Percentiles rank a stretch among this genome's conserved stretches.
phyloP scores from a whole-genome alignment of 23 red algal species.

The Pyropia haitanensis region DNA sequence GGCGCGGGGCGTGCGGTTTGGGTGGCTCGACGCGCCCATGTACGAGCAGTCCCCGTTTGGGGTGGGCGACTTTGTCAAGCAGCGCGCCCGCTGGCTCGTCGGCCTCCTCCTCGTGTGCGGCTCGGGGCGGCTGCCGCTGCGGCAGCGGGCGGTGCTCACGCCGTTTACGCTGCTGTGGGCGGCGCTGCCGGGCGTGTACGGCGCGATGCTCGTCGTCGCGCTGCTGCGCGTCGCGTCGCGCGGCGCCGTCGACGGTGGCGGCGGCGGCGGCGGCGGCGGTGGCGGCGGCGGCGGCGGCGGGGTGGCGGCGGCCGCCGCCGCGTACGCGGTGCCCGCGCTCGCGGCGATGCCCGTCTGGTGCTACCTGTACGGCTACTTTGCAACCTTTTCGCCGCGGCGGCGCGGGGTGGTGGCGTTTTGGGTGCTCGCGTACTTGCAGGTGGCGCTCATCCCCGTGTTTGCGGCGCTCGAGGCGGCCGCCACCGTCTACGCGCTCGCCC shows the following conservation, averaged over 20 bases:
- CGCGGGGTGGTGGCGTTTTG: slow-evolving; percentile 25
- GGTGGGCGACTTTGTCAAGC: slow-evolving; percentile 53
- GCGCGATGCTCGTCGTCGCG: slow-evolving; percentile 18
- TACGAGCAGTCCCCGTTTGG: slow-evolving; percentile 62
- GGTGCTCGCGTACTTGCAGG: slow-evolving; percentile 33
- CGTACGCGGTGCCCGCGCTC: slow-evolving; percentile 26
- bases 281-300: neutral
- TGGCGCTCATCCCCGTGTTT: slow-evolving; percentile 50
- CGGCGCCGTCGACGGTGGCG: too few relatives aligned
- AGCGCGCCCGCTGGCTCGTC: slow-evolving; percentile 58
- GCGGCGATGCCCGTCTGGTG: slow-evolving; percentile 40
- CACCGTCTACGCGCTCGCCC: slow-evolving; percentile 29
- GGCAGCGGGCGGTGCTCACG: slow-evolving; percentile 21
- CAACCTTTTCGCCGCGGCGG: slow-evolving; percentile 31
- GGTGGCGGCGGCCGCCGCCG: neutral
- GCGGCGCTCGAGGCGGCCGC: slow-evolving; percentile 33
- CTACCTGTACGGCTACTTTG: slow-evolving; percentile 53
- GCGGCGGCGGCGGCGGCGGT: neutral
- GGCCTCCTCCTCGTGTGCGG: slow-evolving; percentile 28
- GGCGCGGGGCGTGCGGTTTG: slow-evolving; percentile 25
- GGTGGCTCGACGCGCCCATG: slow-evolving; percentile 62
- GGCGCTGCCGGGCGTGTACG: slow-evolving; percentile 43
- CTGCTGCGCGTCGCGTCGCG: neutral
- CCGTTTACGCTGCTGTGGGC: slow-evolving; percentile 32
- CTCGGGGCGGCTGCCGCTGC: slow-evolving; percentile 14